phyloP scores from a whole-genome alignment of 2,329 filamentous ascomycete species.

The Thelonectria blattea region DNA sequence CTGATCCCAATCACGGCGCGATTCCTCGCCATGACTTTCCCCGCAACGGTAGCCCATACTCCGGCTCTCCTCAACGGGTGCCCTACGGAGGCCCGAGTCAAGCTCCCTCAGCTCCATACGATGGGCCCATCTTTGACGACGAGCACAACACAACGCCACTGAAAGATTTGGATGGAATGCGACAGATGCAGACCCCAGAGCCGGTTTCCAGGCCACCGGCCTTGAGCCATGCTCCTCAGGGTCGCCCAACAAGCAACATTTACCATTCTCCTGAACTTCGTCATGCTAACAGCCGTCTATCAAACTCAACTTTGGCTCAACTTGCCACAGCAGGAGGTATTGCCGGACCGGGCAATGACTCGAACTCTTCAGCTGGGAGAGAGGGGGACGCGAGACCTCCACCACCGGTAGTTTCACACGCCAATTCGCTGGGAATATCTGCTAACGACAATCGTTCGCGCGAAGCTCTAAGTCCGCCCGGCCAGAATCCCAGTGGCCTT shows the following conservation, averaged over 20 bases:
- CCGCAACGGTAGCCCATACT: constrained; percentile 33
- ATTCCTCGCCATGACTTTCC: constrained; percentile 36
- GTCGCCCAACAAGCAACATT: constrained; percentile 70
- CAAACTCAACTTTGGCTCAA: constrained; percentile 79
- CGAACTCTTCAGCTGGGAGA: constrained; percentile 40
- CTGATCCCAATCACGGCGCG: constrained; percentile 48
- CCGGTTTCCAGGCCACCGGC: constrained; percentile 80
- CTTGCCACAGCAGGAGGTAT: constrained; percentile 72
- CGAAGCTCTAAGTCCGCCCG: constrained; percentile 56
- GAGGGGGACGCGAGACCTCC: constrained; percentile 46
- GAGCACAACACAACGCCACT: constrained; percentile 53
- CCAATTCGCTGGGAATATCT: constrained; percentile 56
- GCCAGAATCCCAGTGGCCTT: constrained; percentile 46
- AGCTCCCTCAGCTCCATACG: constrained; percentile 49
- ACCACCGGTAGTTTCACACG: constrained; percentile 58
- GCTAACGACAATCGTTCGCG: constrained; percentile 61
- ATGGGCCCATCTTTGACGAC: constrained; percentile 64
- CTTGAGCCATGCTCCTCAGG: constrained; percentile 77
- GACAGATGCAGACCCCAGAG: constrained; percentile 68
- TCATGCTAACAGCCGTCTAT: constrained; percentile 83
- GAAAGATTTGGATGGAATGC: constrained; percentile 60
- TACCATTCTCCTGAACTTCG: constrained; percentile 79
- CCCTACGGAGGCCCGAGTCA: constrained; percentile 52
- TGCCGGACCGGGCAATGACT: constrained; percentile 46
- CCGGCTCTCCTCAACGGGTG: constrained; percentile 43